A percentile compares a stretch with the other conserved stretches of the same genome.
phyloP scores from a whole-genome alignment of 495 filamentous ascomycete species.

The Cryomyces antarcticus region DNA sequence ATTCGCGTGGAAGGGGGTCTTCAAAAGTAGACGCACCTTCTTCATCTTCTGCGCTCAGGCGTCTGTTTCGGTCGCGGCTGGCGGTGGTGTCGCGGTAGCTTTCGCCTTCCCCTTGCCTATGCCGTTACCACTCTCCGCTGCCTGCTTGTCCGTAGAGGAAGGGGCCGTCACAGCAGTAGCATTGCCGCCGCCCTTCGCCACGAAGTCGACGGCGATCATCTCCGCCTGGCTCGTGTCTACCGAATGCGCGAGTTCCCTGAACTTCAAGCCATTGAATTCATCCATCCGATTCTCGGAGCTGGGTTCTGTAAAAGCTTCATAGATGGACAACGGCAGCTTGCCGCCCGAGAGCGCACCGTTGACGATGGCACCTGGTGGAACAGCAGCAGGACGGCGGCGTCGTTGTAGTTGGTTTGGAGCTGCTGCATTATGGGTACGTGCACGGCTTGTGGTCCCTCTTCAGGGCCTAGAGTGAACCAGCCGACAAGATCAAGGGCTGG shows the following conservation, averaged over 20 bases:
- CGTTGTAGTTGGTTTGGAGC: slow-evolving; percentile 53
- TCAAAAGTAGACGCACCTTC: slow-evolving; percentile 30
- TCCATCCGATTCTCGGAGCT: slow-evolving; percentile 25
- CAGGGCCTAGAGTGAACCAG: slow-evolving; percentile 75
- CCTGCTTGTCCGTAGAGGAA: slow-evolving; percentile 3
- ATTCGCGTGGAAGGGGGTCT: not conserved
- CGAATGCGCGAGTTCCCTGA: slow-evolving; percentile 65
- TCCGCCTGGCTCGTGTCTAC: slow-evolving; percentile 90
- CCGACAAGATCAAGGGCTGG: slow-evolving; percentile 75
- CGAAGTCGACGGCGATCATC: slow-evolving; percentile 89
- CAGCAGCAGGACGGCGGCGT: slow-evolving; percentile 68
- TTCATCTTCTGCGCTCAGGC: slow-evolving; percentile 60
- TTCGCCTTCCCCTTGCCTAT: slow-evolving; percentile 23
- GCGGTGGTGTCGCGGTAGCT: slow-evolving; percentile 8
- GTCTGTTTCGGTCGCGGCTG: slow-evolving; percentile 17
- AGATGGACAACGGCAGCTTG: slow-evolving; percentile 74
- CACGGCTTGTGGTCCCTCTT: slow-evolving; percentile 42
- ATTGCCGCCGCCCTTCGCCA: slow-evolving; percentile 63
- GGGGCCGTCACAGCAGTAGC: slow-evolving; percentile 38
- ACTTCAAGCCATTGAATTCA: slow-evolving; percentile 44
- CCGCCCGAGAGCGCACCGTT: slow-evolving; percentile 34
- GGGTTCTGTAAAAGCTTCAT: slow-evolving; percentile 65
- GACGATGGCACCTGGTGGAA: slow-evolving; percentile 47
- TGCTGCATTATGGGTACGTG: slow-evolving; percentile 59
- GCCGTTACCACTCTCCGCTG: slow-evolving; percentile 11